A percentile compares a stretch with the other conserved stretches of the same genome.
Conservation (phyloP, 2,329 filamentous ascomycete genomes). For the Fusarium gaditjirri region DNA sequence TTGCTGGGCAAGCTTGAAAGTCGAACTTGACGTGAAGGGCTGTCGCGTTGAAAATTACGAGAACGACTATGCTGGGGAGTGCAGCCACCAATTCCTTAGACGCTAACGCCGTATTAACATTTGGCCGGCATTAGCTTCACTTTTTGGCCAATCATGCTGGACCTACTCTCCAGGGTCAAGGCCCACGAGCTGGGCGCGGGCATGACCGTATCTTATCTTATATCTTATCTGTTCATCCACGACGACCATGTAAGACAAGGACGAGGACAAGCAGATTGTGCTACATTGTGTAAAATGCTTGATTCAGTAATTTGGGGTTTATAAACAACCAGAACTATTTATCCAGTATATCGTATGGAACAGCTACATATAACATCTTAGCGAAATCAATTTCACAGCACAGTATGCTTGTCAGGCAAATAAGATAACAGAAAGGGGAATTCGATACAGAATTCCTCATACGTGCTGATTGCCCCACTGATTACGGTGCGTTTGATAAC, state of each 20-base stretch:
- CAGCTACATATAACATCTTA: neutral
- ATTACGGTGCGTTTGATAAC: neutral
- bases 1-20: conserved; percentile 12
- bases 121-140: conserved; percentile 47
- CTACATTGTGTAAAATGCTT: neutral
- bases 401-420: neutral
- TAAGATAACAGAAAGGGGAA: neutral
- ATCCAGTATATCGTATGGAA: neutral
- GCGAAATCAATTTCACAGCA: neutral
- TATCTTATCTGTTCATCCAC: conserved; percentile 27
- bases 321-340: neutral
- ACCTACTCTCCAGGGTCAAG: neutral
- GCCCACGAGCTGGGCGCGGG: neutral
- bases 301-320: neutral
- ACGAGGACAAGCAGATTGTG: neutral
- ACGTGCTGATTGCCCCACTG: conserved; percentile 23
- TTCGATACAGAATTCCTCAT: neutral
- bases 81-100: conserved; percentile 53
- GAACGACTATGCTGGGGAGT: conserved; percentile 53
- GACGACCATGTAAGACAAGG: neutral
- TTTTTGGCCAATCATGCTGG: neutral
- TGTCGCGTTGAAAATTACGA: conserved; percentile 55
- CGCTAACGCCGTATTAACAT: conserved; percentile 54
- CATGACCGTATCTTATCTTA: conserved; percentile 17
- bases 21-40: conserved; percentile 38